Percentiles rank a stretch among this genome's conserved stretches.
These are phyloP conservation scores for Auricularia auricula-judae DNA, from an alignment of 768 basidiomycete species.

Conservation along the genomic window DNA sequence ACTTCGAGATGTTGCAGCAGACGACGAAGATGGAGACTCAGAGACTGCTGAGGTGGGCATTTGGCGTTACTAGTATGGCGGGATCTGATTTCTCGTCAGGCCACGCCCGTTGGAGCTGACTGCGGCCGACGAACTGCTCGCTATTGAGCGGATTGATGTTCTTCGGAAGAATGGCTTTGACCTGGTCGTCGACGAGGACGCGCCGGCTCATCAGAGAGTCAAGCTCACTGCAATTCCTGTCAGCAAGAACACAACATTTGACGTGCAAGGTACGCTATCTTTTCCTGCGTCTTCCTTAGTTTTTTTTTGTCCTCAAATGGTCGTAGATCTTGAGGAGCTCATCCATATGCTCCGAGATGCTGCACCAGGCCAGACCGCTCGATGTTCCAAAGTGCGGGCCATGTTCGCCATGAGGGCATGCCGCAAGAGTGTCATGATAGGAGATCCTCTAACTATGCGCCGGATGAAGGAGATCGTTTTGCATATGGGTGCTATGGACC, in stretches of 20 bases:
- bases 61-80: not conserved
- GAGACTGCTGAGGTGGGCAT: constrained; percentile 60
- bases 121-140: constrained; percentile 81
- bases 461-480: constrained; percentile 74
- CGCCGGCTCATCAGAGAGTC: constrained; percentile 36
- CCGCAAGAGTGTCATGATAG: constrained; percentile 93
- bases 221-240: constrained; percentile 74
- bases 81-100: constrained; percentile 28
- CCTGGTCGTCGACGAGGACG: constrained; percentile 44
- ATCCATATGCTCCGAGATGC: constrained; percentile 74
- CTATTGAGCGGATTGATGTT: constrained; percentile 77
- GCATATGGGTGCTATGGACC: constrained; percentile 77
- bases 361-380: constrained; percentile 70
- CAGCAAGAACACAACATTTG: constrained; percentile 85
- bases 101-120: constrained; percentile 72
- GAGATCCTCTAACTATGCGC: constrained; percentile 60
- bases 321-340: constrained; percentile 85
- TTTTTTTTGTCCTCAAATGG: not conserved
- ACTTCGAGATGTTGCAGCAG: constrained; percentile 87
- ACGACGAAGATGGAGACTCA: constrained; percentile 88
- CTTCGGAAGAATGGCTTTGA: constrained; percentile 86
- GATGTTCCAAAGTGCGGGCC: constrained; percentile 82
- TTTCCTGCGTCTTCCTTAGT: not conserved
- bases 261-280: constrained; percentile 56
- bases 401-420: constrained; percentile 99